phyloP scores from a whole-genome alignment of 257 asterid species.

The Apocynum venetum region DNA sequence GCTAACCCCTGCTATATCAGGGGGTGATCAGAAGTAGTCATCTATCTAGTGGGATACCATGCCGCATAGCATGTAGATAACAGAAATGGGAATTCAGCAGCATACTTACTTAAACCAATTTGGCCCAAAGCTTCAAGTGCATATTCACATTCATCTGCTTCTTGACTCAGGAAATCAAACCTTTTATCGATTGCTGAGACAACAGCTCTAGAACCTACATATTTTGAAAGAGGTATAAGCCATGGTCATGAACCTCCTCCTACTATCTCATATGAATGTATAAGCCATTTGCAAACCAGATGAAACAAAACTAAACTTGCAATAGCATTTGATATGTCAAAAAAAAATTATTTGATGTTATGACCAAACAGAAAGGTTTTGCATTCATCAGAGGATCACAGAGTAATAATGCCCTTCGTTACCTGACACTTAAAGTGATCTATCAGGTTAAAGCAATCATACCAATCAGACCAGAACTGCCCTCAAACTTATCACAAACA shows the following conservation, averaged over 20 bases:
- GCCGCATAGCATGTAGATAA: neutral
- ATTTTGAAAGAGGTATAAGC: constrained; percentile 4
- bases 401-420: neutral
- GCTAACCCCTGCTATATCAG: neutral
- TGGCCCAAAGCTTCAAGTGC: constrained; percentile 96
- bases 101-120: constrained; percentile 79
- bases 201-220: constrained; percentile 53
- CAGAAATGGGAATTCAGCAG: constrained; percentile 13
- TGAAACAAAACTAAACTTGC: neutral
- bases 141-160: constrained; percentile 86
- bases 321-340: neutral
- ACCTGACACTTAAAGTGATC: neutral
- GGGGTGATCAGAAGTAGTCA: neutral
- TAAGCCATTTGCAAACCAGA: neutral
- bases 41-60: neutral
- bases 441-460: neutral
- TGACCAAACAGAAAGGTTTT: neutral
- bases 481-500: neutral
- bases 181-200: constrained; percentile 69
- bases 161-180: constrained; percentile 53
- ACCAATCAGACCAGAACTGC: neutral
- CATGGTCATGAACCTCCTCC: neutral
- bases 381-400: neutral
- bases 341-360: neutral
- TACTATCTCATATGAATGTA: neutral